Evolutionary conservation across 2,329 filamentous ascomycete species (phyloP).

Genomic region (Parastagonospora nodorum): DNA sequence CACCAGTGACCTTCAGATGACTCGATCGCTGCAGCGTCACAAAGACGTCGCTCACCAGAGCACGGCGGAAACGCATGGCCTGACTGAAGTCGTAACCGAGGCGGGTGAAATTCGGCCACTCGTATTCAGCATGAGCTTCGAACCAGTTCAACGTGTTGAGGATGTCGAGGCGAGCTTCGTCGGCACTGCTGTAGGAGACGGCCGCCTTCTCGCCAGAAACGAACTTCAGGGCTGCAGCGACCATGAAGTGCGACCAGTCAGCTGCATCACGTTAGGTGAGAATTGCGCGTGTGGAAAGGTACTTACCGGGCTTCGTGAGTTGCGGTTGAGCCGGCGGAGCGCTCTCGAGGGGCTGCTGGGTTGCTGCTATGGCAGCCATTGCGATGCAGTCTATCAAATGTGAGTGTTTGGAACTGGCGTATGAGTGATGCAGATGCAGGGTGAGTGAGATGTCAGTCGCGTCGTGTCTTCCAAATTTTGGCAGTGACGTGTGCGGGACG

Average conservation of each 20-base stretch:
- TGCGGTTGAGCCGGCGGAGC: neutral
- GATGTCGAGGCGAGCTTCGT: conserved; percentile 13
- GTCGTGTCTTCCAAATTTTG: neutral
- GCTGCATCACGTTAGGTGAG: neutral
- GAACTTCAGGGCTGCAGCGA: conserved; percentile 15
- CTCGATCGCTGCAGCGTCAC: conserved; percentile 12
- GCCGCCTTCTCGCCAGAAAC: conserved; percentile 1
- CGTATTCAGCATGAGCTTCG: conserved; percentile 19
- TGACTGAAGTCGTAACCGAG: conserved; percentile 19
- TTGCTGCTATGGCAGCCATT: conserved; percentile 4
- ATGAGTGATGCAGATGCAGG: too few species aligned
- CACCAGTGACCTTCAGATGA: neutral
- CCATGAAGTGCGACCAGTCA: conserved; percentile 21
- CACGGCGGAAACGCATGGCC: conserved; percentile 19
- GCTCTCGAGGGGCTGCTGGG: conserved; percentile 5
- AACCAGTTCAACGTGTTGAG: conserved; percentile 17
- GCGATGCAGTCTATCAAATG: neutral
- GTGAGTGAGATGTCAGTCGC: neutral
- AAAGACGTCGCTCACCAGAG: conserved; percentile 20
- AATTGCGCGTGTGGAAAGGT: neutral
- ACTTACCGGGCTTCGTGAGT: conserved; percentile 17
- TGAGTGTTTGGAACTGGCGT: neutral
- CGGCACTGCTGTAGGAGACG: conserved; percentile 6
- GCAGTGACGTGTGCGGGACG: neutral
- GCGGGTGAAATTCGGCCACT: conserved; percentile 19